A percentile compares a stretch with the other conserved stretches of the same genome.
phyloP scores from a whole-genome alignment of 176 grass and related monocot species.

The Rhynchospora pubera region DNA sequence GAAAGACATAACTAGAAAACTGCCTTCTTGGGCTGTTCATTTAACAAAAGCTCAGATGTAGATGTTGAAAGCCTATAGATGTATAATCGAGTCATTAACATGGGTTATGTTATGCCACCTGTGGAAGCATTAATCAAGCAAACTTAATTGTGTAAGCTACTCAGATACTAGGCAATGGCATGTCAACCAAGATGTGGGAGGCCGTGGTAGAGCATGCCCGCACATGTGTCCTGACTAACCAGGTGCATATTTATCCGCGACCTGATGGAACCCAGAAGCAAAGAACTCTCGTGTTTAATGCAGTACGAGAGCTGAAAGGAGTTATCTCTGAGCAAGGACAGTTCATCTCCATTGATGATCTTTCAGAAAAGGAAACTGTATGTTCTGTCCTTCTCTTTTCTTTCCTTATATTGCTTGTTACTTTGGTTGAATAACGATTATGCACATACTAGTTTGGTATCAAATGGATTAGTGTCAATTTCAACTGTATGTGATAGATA shows the following conservation, averaged over 20 bases:
- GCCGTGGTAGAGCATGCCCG: conserved; percentile 63
- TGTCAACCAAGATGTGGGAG: conserved; percentile 95
- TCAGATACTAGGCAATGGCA: conserved; percentile 87
- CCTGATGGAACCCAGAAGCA: conserved; percentile 38
- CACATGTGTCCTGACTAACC: conserved; percentile 48
- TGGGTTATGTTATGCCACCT: background rate
- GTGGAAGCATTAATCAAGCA: conserved; percentile 14
- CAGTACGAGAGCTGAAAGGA: conserved; percentile 65
- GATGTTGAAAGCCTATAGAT: background rate
- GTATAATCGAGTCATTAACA: conserved; percentile 17
- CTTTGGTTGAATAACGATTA: background rate
- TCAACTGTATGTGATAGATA: background rate
- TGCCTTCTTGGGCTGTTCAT: background rate
- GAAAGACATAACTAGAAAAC: background rate
- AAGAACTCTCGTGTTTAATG: conserved; percentile 57
- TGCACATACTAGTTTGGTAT: background rate
- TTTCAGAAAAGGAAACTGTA: conserved; percentile 65
- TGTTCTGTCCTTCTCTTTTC: background rate
- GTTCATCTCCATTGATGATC: conserved; percentile 41
- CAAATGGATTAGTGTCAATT: background rate
- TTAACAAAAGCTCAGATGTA: background rate
- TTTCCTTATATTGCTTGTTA: background rate
- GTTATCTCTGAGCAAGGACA: conserved; percentile 37
- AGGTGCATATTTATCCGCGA: conserved; percentile 51
- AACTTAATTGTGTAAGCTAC: conserved; percentile 31